A percentile compares a stretch with the other conserved stretches of the same genome.
These are phyloP conservation scores for Trichoderma sp. DNA, from an alignment of 2,329 filamentous ascomycete genomes.

Conservation along the genomic window DNA sequence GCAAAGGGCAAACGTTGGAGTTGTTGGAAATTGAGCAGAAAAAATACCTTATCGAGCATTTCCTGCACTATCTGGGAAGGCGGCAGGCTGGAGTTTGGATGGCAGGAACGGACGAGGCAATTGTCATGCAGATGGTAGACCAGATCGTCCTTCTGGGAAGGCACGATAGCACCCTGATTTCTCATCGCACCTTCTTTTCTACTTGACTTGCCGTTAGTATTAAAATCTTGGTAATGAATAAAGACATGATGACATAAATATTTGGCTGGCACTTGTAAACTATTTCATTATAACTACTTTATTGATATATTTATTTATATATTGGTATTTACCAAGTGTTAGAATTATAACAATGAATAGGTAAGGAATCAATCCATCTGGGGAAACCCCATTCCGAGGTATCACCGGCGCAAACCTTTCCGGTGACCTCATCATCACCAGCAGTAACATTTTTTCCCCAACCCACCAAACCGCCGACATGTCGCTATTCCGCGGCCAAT, in stretches of 20 bases:
- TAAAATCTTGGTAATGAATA: constrained; percentile 16
- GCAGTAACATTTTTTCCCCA: background rate
- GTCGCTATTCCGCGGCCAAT: constrained; percentile 1
- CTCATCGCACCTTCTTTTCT: constrained; percentile 14
- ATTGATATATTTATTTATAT: no score
- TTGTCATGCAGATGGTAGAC: constrained; percentile 16
- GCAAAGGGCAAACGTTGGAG: constrained; percentile 10
- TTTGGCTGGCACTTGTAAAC: background rate
- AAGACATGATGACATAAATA: constrained; percentile 17
- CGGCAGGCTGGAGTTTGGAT: constrained; percentile 21
- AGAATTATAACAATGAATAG: background rate
- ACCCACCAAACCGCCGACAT: background rate
- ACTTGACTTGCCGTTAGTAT: constrained; percentile 14
- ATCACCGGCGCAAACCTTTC: constrained; percentile 29
- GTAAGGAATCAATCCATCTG: background rate
- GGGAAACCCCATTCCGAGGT: constrained; percentile 23
- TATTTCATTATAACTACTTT: background rate
- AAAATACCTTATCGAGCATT: constrained; percentile 18
- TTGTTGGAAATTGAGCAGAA: constrained; percentile 16
- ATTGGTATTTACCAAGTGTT: background rate
- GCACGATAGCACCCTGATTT: constrained; percentile 14
- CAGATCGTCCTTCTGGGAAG: constrained; percentile 21
- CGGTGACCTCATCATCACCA: constrained; percentile 18
- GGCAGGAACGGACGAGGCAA: constrained; percentile 19
- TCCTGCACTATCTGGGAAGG: constrained; percentile 15